Evolutionary conservation across 345 rosid genomes (phyloP).

Genomic region (Boechera retrofracta): DNA sequence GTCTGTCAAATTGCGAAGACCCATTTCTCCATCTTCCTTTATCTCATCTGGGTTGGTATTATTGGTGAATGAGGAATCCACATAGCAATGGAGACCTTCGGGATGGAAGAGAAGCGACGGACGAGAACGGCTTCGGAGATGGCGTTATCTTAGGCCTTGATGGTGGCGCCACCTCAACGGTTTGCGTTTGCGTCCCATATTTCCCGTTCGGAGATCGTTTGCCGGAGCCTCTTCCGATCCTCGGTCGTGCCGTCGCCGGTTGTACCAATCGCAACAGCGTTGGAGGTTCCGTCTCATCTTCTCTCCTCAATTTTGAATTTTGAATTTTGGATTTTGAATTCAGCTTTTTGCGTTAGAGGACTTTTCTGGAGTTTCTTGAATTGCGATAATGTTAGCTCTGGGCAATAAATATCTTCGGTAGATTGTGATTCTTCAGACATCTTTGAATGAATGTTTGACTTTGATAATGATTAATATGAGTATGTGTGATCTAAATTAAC

Average conservation of each 20-base stretch:
- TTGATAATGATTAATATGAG: neutral
- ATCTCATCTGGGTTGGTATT: conserved; percentile 42
- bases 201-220: conserved; percentile 20
- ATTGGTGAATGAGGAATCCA: conserved; percentile 33
- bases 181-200: conserved; percentile 48
- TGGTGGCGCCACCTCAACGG: conserved; percentile 52
- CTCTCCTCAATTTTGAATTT: neutral
- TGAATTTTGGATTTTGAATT: neutral
- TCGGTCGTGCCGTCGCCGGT: conserved; percentile 45
- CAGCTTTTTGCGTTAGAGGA: neutral
- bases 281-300: conserved; percentile 41
- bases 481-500: neutral
- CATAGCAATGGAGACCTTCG: conserved; percentile 38
- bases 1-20: conserved; percentile 8
- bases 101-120: neutral
- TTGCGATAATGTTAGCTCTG: neutral
- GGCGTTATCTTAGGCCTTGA: conserved; percentile 47
- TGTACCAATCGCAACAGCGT: conserved; percentile 50
- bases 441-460: conserved; percentile 16
- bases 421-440: conserved; percentile 7
- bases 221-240: conserved; percentile 44
- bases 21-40: conserved; percentile 28
- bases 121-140: conserved; percentile 35
- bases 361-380: neutral
- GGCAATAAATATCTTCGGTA: neutral